Conservation (phyloP, 2,329 filamentous ascomycete species). For the Diaporthe ampelina region DNA sequence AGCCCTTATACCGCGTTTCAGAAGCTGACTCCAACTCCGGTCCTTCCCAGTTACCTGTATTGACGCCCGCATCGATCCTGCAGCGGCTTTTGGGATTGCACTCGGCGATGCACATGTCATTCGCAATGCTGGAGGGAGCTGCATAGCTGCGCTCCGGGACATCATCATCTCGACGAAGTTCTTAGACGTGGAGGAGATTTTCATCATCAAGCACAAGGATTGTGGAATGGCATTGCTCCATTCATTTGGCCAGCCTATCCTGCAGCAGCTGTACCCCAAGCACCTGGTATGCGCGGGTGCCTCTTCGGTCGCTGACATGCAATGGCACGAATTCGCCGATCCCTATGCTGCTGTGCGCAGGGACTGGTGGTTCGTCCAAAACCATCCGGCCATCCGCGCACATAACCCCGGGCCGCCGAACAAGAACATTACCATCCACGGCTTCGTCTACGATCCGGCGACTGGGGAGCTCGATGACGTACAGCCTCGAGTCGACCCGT, state of each 20-base stretch:
- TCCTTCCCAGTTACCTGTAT: slow-evolving; percentile 79
- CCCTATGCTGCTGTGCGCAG: background rate
- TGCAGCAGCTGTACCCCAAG: background rate
- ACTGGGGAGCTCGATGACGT: slow-evolving; percentile 3
- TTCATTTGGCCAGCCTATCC: background rate
- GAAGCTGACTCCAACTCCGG: slow-evolving; percentile 41
- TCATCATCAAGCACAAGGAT: slow-evolving; percentile 81
- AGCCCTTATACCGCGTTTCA: no score
- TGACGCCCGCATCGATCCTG: slow-evolving; percentile 81
- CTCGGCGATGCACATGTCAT: slow-evolving; percentile 85
- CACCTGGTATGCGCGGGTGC: background rate
- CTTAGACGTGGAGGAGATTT: slow-evolving; percentile 80
- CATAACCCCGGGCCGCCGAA: background rate
- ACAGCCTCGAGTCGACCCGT: background rate
- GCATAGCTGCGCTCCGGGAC: slow-evolving; percentile 79
- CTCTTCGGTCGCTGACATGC: slow-evolving; percentile 8
- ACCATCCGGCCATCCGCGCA: slow-evolving; percentile 21
- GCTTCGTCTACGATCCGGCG: background rate
- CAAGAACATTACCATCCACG: background rate
- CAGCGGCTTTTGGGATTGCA: slow-evolving; percentile 76
- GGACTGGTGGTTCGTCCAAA: slow-evolving; percentile 28
- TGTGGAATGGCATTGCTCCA: slow-evolving; percentile 72
- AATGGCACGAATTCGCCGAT: background rate
- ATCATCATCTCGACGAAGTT: slow-evolving; percentile 85
- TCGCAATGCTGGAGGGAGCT: slow-evolving; percentile 79